These are phyloP conservation scores for Chaetoceros muelleri DNA, from an alignment of 108 stramenopile genomes.

Conservation along the genomic window DNA sequence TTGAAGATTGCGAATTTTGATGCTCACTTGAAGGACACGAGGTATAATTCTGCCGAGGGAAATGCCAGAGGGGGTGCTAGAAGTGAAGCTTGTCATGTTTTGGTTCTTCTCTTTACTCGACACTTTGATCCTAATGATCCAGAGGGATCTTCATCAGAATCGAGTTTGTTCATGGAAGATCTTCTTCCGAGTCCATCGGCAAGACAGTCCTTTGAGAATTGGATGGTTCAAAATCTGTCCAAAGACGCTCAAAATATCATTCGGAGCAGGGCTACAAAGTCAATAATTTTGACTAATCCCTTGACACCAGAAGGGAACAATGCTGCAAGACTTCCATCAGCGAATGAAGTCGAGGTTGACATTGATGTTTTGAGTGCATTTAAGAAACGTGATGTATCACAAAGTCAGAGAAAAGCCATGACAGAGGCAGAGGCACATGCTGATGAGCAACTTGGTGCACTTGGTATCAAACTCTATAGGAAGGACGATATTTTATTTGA, in stretches of 20 bases:
- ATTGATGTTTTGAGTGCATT: conserved; percentile 29
- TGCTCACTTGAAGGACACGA: conserved; percentile 44
- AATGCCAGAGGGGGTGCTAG: conserved; percentile 55
- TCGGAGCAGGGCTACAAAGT: conserved; percentile 28
- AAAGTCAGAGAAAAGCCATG: background rate
- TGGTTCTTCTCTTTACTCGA: conserved; percentile 52
- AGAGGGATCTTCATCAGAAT: conserved; percentile 42
- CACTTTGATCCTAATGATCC: conserved; percentile 63
- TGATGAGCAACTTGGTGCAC: background rate
- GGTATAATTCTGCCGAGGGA: conserved; percentile 16
- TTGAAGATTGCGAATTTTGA: conserved; percentile 48
- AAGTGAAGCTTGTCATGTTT: conserved; percentile 63
- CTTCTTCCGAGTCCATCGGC: conserved; percentile 33
- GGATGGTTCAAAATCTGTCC: conserved; percentile 36
- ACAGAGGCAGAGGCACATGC: background rate
- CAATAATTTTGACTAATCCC: background rate
- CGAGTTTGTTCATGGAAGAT: conserved; percentile 31
- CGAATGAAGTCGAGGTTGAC: conserved; percentile 11
- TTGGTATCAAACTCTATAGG: background rate
- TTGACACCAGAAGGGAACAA: background rate
- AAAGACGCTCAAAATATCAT: conserved; percentile 39
- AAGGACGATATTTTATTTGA: background rate
- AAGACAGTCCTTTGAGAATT: conserved; percentile 58
- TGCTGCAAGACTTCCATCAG: background rate
- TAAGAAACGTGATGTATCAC: conserved; percentile 10